Evolutionary conservation across 2,329 filamentous ascomycete genomes (phyloP), one percentile per base, ranked within the genome.

Genomic region (Claviceps humidiphila): DNA sequence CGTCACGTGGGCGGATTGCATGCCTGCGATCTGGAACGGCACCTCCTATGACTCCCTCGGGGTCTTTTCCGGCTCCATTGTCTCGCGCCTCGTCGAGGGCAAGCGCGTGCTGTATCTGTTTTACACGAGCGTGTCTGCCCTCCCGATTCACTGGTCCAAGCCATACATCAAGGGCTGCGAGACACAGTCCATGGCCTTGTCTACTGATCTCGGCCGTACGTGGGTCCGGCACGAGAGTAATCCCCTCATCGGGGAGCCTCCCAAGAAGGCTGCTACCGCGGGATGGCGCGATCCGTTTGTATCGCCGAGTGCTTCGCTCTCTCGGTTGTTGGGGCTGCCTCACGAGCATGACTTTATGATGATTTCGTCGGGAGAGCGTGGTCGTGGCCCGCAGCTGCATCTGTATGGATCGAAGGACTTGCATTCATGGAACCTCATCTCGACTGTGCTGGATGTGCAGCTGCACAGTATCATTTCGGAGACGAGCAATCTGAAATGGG

Each of bases 101-200:
- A 65, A 50, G 53, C 43, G 55, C 22, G 40, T 58, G 4, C 61
- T 39, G 64, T 69, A n/a, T 70, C 68, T 7, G 55, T 72, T 34
- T 2, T 74, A 74, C 54, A 71, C 71, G 7, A 68, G 66, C 5
- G 68, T 73, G 13, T 66, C 65, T n/a, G 68, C 65, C 54, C 54
- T 71, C 13, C 71, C 70, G 0, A 71, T 74, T n/a, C 66, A 70
- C 42, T 73, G 69, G 70, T 71, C 67, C 6, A 65, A 72, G 26
- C 61, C 63, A 6, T 73, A 74, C 53, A 68, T 66, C 38, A 63
- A 68, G 22, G 69, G 68, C 8, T 69, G 69, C 47, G 72, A 74
- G 57, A 69, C 69, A 1, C 69, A 73, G 53, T 67, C 66, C 13
- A 60, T 74, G 4, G 72, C 71, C 1, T 60, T 69, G 5, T 68